phyloP scores from a whole-genome alignment of 495 filamentous ascomycete genomes.

The Ramalina intermedia region DNA sequence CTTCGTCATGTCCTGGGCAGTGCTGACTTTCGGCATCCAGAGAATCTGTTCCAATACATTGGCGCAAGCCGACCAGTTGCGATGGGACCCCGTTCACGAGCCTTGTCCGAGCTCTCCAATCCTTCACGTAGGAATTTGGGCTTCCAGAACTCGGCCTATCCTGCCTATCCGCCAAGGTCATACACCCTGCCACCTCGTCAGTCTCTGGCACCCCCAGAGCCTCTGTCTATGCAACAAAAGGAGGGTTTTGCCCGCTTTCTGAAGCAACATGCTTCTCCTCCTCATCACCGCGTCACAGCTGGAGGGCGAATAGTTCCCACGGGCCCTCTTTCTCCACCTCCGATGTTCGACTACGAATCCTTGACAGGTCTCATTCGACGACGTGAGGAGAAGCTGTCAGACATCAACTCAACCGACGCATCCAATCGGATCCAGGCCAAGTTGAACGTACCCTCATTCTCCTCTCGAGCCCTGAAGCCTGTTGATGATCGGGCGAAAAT shows the following conservation, averaged over 20 bases:
- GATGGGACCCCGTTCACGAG: not conserved
- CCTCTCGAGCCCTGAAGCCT: too few species aligned
- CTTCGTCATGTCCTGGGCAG: not conserved
- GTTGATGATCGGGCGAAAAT: too few species aligned
- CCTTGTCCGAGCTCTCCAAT: conserved; percentile 8
- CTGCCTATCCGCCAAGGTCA: not conserved
- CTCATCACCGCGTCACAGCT: conserved; percentile 47
- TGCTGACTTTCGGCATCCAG: not conserved
- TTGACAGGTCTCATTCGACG: conserved; percentile 2
- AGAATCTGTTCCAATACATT: conserved; percentile 13
- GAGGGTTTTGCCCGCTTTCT: conserved; percentile 37
- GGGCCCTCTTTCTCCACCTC: conserved; percentile 17
- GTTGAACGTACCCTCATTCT: too few species aligned
- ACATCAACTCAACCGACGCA: too few species aligned
- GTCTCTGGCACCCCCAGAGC: conserved; percentile 15
- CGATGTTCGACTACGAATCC: conserved; percentile 21
- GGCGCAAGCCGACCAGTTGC: not conserved
- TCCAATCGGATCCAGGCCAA: too few species aligned
- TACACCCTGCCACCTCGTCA: conserved; percentile 8
- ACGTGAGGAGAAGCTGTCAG: not conserved
- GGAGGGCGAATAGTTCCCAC: conserved; percentile 50
- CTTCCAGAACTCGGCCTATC: not conserved
- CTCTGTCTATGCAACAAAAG: conserved; percentile 18
- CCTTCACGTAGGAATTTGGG: not conserved
- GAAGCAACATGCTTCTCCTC: conserved; percentile 44